Conservation (phyloP, 495 filamentous ascomycete genomes). For the Emericellopsis terricola region DNA sequence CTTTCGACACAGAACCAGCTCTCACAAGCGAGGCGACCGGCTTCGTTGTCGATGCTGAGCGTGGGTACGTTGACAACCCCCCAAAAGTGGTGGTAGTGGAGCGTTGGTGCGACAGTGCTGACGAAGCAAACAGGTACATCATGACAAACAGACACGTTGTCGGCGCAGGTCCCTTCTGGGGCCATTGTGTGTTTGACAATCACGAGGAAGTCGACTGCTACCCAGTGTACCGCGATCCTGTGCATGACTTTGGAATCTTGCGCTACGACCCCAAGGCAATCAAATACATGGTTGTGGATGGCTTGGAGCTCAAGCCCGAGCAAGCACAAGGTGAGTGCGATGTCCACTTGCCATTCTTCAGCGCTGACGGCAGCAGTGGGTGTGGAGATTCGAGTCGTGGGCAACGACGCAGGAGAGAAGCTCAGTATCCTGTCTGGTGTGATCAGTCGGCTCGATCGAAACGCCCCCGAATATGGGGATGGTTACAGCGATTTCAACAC, state of each 20-base stretch:
- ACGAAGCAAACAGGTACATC: slow-evolving; percentile 40
- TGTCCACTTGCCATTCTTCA: no score
- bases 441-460: slow-evolving; percentile 87
- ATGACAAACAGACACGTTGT: slow-evolving; percentile 88
- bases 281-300: slow-evolving; percentile 82
- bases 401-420: slow-evolving; percentile 98
- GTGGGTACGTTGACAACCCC: slow-evolving; percentile 51
- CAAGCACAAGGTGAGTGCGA: slow-evolving; percentile 37
- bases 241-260: slow-evolving; percentile 96
- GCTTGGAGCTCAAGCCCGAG: slow-evolving; percentile 71
- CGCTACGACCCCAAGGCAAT: slow-evolving; percentile 89
- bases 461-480: slow-evolving; percentile 95
- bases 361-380: slow-evolving; percentile 55
- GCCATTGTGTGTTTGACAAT: slow-evolving; percentile 95
- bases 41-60: slow-evolving; percentile 93
- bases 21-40: slow-evolving; percentile 90
- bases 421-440: slow-evolving; percentile 95
- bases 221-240: slow-evolving; percentile 95
- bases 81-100: no score
- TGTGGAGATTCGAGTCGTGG: slow-evolving; percentile 86
- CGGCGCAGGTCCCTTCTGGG: slow-evolving; percentile 93
- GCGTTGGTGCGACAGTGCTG: no score
- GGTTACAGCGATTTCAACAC: slow-evolving; percentile 99
- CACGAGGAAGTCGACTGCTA: slow-evolving; percentile 94
- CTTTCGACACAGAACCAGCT: slow-evolving; percentile 91